phyloP scores from a whole-genome alignment of 2,329 filamentous ascomycete species.

The Podosphaera xanthii region DNA sequence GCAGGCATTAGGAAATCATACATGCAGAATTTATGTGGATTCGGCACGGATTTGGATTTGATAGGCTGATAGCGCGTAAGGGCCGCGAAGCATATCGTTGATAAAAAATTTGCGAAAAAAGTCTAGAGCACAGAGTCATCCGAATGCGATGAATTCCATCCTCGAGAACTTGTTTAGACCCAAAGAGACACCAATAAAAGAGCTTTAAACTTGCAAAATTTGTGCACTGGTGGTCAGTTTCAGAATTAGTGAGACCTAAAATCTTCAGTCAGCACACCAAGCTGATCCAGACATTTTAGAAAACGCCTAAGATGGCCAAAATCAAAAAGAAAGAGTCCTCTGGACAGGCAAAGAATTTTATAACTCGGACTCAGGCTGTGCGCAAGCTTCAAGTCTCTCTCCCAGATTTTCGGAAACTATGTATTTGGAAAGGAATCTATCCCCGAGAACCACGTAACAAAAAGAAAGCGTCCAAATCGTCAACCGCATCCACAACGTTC shows the following conservation, averaged over 20 bases:
- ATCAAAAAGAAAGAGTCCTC: conserved; percentile 77
- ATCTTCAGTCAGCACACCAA: neutral
- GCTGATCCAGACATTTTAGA: conserved; percentile 9
- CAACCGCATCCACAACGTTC: conserved; percentile 80
- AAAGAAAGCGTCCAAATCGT: conserved; percentile 86
- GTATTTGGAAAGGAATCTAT: conserved; percentile 99
- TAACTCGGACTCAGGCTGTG: conserved; percentile 89
- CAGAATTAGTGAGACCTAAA: neutral
- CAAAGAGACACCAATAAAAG: neutral
- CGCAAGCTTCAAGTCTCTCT: conserved; percentile 95
- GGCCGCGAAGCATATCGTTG: too few relatives aligned
- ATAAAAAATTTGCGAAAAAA: too few relatives aligned
- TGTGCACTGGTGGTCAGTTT: neutral
- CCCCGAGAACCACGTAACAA: conserved; percentile 89
- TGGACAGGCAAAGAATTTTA: conserved; percentile 93
- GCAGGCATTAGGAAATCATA: too few relatives aligned
- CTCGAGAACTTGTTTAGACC: neutral
- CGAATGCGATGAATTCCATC: too few relatives aligned
- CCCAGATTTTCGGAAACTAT: conserved; percentile 90
- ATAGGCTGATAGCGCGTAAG: too few relatives aligned
- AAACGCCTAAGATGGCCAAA: conserved; percentile 33
- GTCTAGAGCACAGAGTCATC: too few relatives aligned
- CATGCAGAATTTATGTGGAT: too few relatives aligned
- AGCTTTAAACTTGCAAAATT: neutral
- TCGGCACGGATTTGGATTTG: too few relatives aligned